Evolutionary conservation across 805 yeast genomes (phyloP), one percentile per base, ranked within the genome.

Genomic region (Ogataea trehaloabstinens): DNA sequence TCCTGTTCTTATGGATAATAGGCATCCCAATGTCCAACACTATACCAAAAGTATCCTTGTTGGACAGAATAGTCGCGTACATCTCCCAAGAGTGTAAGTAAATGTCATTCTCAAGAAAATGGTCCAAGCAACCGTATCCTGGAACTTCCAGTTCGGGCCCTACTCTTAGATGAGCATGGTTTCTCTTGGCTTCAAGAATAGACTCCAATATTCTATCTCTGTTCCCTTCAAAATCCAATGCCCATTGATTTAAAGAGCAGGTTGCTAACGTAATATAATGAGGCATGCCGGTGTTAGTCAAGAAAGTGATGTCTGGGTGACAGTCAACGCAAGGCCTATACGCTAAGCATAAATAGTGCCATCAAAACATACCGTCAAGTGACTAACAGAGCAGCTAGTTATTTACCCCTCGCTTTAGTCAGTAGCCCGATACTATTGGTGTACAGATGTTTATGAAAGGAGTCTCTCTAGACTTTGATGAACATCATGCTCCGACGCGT

Each of bases 171-270:
- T 71, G 67, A 0, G 99, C 95, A 12, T 87, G 86, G 44, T 66
- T 72, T 20, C 64, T 61, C 55, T 90, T 93, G 38, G 99, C 96
- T 36, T 75, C 70, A 17, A 56, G 59, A 53, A 93, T 91, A 39
- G 95, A 83, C 55, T 83, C 82, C 18, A 93, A 54, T 46, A 93
- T 91, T 41, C 99, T 72, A 56, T 90, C 96, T 38, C 96, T 73
- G 63, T 93, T 93, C 4, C 99, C 99, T 61, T 91, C 98, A 61
- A 88, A 93, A 61, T 93, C 99, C 38, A 93, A 71, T 0, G 99
- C 96, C 99, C 99, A 93, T 74, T 93, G 99, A 67, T 93, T 93
- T 48, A 93, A 72, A 53, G 90, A 88, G 64, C 98, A 91, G 1
- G 98, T 90, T 1, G 98, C 90, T 25, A 91, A 68, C 0, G 97